Evolutionary conservation across 139 green algal genomes (phyloP).

Genomic region (Bryopsis sp.): DNA sequence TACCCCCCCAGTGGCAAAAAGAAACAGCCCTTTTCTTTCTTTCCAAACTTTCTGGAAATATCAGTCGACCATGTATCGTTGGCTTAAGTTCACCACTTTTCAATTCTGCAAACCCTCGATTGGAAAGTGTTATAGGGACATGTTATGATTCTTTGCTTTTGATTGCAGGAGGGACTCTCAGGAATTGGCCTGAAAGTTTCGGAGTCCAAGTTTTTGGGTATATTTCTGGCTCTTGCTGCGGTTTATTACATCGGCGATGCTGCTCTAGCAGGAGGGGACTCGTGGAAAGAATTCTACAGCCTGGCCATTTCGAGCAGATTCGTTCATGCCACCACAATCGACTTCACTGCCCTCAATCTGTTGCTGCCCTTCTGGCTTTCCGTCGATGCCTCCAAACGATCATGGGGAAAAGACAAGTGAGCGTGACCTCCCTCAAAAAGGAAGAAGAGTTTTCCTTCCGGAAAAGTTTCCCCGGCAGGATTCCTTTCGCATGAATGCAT

Average conservation of each 20-base stretch:
- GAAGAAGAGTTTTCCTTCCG: not conserved
- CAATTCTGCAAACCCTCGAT: too few relatives aligned
- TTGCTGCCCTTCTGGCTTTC: slow-evolving; percentile 77
- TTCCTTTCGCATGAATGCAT: not conserved
- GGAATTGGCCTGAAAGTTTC: not conserved
- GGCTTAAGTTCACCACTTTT: not conserved
- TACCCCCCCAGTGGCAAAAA: too few relatives aligned
- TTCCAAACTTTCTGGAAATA: not conserved
- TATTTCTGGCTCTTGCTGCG: slow-evolving; percentile 20
- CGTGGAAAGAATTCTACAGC: slow-evolving; percentile 51
- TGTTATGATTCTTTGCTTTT: too few relatives aligned
- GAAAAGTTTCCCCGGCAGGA: not conserved
- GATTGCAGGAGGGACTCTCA: slow-evolving; percentile 16
- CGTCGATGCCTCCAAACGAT: slow-evolving; percentile 59
- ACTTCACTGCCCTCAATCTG: slow-evolving; percentile 59
- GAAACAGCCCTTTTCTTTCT: too few relatives aligned
- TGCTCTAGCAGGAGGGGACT: slow-evolving; percentile 18
- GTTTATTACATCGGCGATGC: slow-evolving; percentile 12
- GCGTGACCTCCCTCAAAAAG: not conserved
- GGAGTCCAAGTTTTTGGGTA: slow-evolving; percentile 18
- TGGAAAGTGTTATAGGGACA: too few relatives aligned
- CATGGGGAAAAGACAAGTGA: slow-evolving; percentile 59
- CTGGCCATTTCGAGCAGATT: slow-evolving; percentile 70
- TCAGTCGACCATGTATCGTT: not conserved
- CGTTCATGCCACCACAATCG: slow-evolving; percentile 64